Conservation (phyloP, 306 rosid species). For the Cucumis sativus region Cucumber_9930_V3 NC_026660.2:30488501-30489000, state of each 20-base stretch:
- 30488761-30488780: background rate
- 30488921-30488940: background rate
- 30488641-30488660: background rate
- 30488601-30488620: background rate
- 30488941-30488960: too few species aligned
- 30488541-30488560: background rate
- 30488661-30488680: background rate
- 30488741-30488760: too few species aligned
- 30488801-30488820: too few species aligned
- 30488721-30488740: too few species aligned
- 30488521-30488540: background rate
- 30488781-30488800: background rate
- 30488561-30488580: background rate
- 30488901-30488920: too few species aligned
- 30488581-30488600: background rate
- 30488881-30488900: too few species aligned
- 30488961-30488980: background rate
- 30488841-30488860: too few species aligned
- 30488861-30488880: too few species aligned
- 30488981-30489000: too few species aligned
- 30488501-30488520: background rate
- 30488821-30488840: too few species aligned
- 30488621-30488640: background rate
- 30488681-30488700: background rate
- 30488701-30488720: too few species aligned